phyloP scores from a whole-genome alignment of 129 eudicot genomes.

The Artemisia annua region DNA sequence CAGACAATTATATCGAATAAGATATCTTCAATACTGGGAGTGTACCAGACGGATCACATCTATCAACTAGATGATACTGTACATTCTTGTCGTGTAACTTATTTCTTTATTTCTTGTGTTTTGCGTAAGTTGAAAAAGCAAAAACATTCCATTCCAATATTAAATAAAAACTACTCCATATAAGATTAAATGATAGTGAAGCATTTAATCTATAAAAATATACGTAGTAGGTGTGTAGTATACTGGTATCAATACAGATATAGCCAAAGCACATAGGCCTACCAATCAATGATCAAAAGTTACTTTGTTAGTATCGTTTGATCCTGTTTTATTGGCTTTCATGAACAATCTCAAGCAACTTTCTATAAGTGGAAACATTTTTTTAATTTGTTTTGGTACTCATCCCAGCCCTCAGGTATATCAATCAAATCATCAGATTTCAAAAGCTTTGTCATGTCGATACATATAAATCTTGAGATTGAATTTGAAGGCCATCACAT shows the following conservation, averaged over 20 bases:
- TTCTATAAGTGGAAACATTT: conserved; percentile 30
- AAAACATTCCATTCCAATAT: too few species aligned
- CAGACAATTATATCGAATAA: too few species aligned
- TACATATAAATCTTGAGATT: too few species aligned
- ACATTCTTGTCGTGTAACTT: too few species aligned
- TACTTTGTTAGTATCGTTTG: background rate
- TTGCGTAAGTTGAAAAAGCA: too few species aligned
- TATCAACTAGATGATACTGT: too few species aligned
- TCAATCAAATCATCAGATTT: background rate
- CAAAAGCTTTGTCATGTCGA: too few species aligned
- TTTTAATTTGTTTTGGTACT: conserved; percentile 19
- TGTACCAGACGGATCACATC: too few species aligned
- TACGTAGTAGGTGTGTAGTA: conserved; percentile 7
- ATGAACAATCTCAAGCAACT: conserved; percentile 29
- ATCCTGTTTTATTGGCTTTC: conserved; percentile 21
- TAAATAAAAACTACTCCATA: background rate
- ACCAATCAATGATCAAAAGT: conserved; percentile 17
- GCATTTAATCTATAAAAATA: background rate
- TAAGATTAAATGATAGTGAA: too few species aligned
- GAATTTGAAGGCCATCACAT: too few species aligned
- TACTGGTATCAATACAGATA: conserved; percentile 4
- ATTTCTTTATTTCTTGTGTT: too few species aligned
- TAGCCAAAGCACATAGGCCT: conserved; percentile 24
- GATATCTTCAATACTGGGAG: too few species aligned
- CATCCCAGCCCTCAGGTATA: conserved; percentile 24